phyloP scores from a whole-genome alignment of 805 yeast genomes.

The Suhomyces xylopsoci region DNA sequence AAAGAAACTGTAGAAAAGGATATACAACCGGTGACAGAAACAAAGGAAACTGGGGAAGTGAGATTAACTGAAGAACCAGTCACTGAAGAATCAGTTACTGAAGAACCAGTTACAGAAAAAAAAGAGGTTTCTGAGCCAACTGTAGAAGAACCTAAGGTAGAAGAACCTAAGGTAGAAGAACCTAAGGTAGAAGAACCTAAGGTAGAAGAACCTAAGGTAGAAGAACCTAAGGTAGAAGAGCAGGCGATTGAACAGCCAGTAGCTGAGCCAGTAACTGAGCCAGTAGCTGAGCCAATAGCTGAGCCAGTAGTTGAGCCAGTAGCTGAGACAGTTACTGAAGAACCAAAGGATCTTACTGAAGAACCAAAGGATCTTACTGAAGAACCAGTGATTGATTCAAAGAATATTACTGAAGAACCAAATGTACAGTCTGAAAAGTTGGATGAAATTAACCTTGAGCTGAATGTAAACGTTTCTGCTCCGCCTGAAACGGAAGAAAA shows the following conservation, averaged over 20 bases:
- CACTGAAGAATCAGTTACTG: no score
- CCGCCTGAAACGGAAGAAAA: background rate
- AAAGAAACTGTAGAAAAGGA: background rate
- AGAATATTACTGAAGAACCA: background rate
- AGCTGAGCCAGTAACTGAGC: background rate
- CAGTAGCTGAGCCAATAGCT: background rate
- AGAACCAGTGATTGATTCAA: background rate
- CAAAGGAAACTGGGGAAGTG: no score
- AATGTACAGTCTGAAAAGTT: background rate
- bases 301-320: background rate
- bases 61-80: background rate
- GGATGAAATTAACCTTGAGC: background rate
- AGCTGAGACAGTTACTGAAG: background rate
- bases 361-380: conserved; percentile 3
- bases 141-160: no score
- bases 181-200: no score
- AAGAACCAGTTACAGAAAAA: background rate
- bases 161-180: no score
- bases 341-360: background rate
- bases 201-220: conserved; percentile 1
- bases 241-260: no score
- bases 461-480: background rate
- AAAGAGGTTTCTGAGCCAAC: no score
- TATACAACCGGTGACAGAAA: background rate
- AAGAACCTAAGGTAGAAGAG: no score